Evolutionary conservation across 2,329 filamentous ascomycete genomes (phyloP).

Genomic region (Tolypocladium ophioglossoides): DNA sequence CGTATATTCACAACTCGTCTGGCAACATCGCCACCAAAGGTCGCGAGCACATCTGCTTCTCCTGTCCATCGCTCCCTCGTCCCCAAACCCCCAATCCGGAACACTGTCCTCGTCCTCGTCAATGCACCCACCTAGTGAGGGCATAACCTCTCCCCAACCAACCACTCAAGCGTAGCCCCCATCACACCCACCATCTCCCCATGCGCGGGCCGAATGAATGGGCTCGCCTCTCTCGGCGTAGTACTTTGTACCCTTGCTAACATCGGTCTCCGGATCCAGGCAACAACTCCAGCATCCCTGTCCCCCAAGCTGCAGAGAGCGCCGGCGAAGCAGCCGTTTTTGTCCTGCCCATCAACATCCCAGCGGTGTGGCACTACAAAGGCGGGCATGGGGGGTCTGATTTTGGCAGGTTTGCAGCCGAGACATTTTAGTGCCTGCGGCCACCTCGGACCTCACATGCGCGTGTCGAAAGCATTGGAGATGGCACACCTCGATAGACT

Average conservation of each 20-base stretch:
- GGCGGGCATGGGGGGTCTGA: neutral
- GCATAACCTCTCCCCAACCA: neutral
- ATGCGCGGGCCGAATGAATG: neutral
- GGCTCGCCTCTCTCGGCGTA: accelerated
- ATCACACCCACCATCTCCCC: neutral
- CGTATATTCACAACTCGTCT: neutral
- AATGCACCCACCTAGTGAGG: no score
- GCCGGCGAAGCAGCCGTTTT: neutral
- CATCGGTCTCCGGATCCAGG: neutral
- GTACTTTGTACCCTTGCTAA: neutral
- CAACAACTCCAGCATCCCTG: neutral
- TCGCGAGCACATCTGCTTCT: neutral
- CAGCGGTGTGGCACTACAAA: neutral
- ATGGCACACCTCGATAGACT: no score
- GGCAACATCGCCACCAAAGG: neutral
- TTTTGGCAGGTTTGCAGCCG: neutral
- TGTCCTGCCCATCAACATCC: neutral
- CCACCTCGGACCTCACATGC: neutral
- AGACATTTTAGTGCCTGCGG: neutral
- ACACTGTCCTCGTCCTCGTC: no score
- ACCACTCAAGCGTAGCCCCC: neutral
- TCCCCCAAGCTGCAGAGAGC: neutral
- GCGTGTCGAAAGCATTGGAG: neutral
- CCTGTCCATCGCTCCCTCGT: neutral
- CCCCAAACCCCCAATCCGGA: neutral